Base-by-base conservation (phyloP, 345 rosid species). In the Combretum micranthum region DNA sequence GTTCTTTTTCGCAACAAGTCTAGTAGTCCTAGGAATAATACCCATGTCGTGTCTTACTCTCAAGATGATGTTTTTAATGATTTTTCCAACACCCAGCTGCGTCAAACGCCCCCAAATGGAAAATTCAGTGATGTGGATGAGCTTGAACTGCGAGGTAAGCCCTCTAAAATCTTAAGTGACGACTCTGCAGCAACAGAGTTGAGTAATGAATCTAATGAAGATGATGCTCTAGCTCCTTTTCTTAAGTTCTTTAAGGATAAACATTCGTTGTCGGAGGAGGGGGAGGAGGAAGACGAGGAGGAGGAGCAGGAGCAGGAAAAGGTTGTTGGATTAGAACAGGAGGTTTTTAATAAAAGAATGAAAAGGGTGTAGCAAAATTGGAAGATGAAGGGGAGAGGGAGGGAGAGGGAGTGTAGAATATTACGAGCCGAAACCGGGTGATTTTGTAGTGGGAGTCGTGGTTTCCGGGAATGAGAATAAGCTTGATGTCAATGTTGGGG, bases 401-500 rank as follows among this genome's bases (percentile, higher is more conserved):
- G n/a, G n/a, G n/a, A n/a, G 75, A 77, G 69, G 84, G n/a, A 56
- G 59, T 23, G 91, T 83, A 46, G 93, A 80, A 65, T 92, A 86
- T 58, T 92, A 83, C 71, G 87, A 81, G 44, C 98, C 96, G 9
- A 80, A 81, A 62, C 80, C 83, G 1, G 90, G 95, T 42, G 96
- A 92, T 44, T 75, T 86, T 45, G 96, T 88, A 64, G 80, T 88
- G 21, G 98, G 98, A n/a, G 93, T 88, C 12, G 96, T 92, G 71
- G 95, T 92, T 74, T 86, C 98, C 0, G 98, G 98, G 42, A 88
- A 88, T 55, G 98, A 86, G 85, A 86, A 83, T 61, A 86, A 81
- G 77, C 87, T 92, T 12, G 93, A 92, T 73, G 93, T 88, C 63
- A 86, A 73, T 68, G 75, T 92, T 7, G 95, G 91, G 20, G 95